A percentile compares a stretch with the other conserved stretches of the same genome.
Evolutionary conservation across 2,329 filamentous ascomycete genomes (phyloP).

Genomic region (Fusarium nelsonii): DNA sequence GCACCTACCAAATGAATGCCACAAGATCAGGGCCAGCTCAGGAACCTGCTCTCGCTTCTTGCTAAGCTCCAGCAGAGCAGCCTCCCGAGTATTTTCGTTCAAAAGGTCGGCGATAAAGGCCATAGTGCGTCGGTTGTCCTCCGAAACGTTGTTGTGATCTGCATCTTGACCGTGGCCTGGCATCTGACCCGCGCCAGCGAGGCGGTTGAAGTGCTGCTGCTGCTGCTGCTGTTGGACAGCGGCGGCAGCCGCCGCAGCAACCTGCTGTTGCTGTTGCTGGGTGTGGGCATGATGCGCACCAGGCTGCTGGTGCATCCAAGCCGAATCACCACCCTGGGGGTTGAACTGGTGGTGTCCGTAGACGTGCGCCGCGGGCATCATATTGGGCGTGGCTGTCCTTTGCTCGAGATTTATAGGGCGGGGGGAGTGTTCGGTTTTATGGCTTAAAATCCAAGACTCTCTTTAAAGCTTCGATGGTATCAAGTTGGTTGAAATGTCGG

Average conservation of each 20-base stretch:
- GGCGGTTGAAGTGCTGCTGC: slow-evolving; percentile 77
- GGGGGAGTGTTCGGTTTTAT: background rate
- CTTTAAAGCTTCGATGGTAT: slow-evolving; percentile 4
- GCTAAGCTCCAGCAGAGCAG: slow-evolving; percentile 92
- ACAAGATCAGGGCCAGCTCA: slow-evolving; percentile 93
- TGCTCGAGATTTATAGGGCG: slow-evolving; percentile 9
- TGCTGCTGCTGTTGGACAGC: slow-evolving; percentile 67
- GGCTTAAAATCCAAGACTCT: background rate
- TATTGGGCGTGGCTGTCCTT: slow-evolving; percentile 54
- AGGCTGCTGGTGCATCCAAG: slow-evolving; percentile 77
- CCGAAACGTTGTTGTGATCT: slow-evolving; percentile 77
- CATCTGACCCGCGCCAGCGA: slow-evolving; percentile 65
- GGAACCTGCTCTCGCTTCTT: slow-evolving; percentile 99
- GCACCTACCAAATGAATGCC: slow-evolving; percentile 94
- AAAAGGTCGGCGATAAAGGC: slow-evolving; percentile 92
- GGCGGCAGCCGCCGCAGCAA: slow-evolving; percentile 59
- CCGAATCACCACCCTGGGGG: slow-evolving; percentile 67
- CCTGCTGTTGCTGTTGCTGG: slow-evolving; percentile 64
- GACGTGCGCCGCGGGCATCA: slow-evolving; percentile 74
- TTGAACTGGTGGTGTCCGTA: slow-evolving; percentile 77
- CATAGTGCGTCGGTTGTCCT: slow-evolving; percentile 94
- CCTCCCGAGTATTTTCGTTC: slow-evolving; percentile 87
- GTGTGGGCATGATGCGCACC: slow-evolving; percentile 68
- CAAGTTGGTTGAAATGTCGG: slow-evolving; percentile 9
- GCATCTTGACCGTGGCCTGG: slow-evolving; percentile 66